Evolutionary conservation across 2,329 filamentous ascomycete species (phyloP).

Genomic region (Colletotrichum incanum): DNA sequence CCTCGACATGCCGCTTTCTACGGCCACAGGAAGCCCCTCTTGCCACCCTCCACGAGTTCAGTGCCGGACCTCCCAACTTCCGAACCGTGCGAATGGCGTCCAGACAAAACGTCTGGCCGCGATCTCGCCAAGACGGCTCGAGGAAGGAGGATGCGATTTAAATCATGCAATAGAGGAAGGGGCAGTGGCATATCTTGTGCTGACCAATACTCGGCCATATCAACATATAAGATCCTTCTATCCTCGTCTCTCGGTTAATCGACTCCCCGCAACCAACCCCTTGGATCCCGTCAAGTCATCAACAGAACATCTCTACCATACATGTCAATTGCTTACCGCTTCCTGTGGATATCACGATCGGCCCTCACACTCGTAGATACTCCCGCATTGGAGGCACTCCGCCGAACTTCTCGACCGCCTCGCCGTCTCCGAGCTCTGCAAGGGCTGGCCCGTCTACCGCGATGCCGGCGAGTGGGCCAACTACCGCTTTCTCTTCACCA

Average conservation of each 20-base stretch:
- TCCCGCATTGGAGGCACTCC: slow-evolving; percentile 62
- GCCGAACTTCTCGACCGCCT: slow-evolving; percentile 61
- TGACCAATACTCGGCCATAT: neutral
- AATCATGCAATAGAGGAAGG: neutral
- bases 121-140: neutral
- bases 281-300: neutral
- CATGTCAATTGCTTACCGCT: too few species aligned
- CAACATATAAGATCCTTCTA: too few species aligned
- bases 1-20: too few species aligned
- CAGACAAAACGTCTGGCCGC: neutral
- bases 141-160: neutral
- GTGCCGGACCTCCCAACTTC: too few species aligned
- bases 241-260: neutral
- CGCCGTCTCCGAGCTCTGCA: slow-evolving; percentile 66
- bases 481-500: slow-evolving; percentile 64
- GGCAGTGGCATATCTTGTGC: neutral
- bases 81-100: too few species aligned
- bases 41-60: too few species aligned
- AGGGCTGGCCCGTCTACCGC: slow-evolving; percentile 69
- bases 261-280: neutral
- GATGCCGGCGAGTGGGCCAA: slow-evolving; percentile 69
- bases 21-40: too few species aligned
- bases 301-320: neutral
- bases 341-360: slow-evolving; percentile 14
- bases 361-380: slow-evolving; percentile 48